Evolutionary conservation across 2,329 filamentous ascomycete species (phyloP).

Genomic region (Iodosphaeria phyllophila): DNA sequence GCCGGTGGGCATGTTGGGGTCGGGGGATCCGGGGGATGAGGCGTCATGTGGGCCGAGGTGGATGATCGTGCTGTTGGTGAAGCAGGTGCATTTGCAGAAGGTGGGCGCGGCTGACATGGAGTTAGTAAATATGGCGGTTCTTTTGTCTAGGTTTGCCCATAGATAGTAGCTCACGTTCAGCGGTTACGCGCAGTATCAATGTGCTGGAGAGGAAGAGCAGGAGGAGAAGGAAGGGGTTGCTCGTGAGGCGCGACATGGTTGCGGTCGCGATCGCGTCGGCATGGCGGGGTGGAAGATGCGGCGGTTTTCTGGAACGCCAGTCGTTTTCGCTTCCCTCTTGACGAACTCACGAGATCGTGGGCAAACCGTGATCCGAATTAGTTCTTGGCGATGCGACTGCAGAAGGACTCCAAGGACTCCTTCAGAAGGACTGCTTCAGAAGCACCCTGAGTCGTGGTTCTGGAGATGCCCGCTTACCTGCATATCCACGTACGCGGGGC

Average conservation of each 20-base stretch:
- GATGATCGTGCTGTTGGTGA: conserved; percentile 51
- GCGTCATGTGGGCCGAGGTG: conserved; percentile 29
- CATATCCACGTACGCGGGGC: no score
- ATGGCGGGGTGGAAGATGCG: background rate
- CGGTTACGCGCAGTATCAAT: background rate
- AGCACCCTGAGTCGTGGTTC: no score
- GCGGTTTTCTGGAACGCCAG: no score
- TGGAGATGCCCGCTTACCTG: no score
- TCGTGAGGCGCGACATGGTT: background rate
- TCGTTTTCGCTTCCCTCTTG: no score
- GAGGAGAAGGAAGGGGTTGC: conserved; percentile 1
- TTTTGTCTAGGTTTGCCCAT: background rate
- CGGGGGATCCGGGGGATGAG: conserved; percentile 11
- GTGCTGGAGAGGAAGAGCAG: conserved; percentile 1
- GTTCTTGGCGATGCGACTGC: no score
- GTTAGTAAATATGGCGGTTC: conserved; percentile 3
- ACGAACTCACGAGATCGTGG: no score
- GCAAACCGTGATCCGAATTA: no score
- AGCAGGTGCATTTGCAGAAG: conserved; percentile 55
- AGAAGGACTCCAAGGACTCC: no score
- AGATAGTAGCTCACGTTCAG: no score
- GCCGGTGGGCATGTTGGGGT: no score
- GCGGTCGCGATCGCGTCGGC: background rate
- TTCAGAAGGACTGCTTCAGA: no score
- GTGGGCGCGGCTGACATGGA: conserved; percentile 33